Conservation (phyloP, 2,329 filamentous ascomycete genomes). For the Xylaria multiplex region DNA sequence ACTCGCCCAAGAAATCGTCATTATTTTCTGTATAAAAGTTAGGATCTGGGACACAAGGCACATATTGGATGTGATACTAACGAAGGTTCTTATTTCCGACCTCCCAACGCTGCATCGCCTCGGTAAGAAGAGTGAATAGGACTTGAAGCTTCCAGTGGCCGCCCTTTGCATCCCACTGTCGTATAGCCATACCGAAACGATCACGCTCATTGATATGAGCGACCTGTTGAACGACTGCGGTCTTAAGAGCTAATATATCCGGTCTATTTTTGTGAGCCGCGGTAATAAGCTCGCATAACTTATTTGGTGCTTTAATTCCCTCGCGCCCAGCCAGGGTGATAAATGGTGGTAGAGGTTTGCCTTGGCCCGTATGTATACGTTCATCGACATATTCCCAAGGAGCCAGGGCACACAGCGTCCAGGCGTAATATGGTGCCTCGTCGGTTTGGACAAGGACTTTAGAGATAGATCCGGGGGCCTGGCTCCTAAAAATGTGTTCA, state of each 20-base stretch:
- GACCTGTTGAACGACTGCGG: constrained; percentile 59
- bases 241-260: constrained; percentile 72
- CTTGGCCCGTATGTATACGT: constrained; percentile 52
- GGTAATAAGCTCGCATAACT: constrained; percentile 73
- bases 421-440: constrained; percentile 76
- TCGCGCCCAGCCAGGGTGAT: constrained; percentile 75
- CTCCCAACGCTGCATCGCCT: constrained; percentile 59
- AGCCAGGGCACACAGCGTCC: constrained; percentile 78
- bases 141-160: constrained; percentile 77
- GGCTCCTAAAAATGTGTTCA: constrained; percentile 58
- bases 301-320: constrained; percentile 83
- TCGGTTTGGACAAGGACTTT: constrained; percentile 67
- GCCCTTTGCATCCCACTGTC: constrained; percentile 71
- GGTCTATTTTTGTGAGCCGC: constrained; percentile 70
- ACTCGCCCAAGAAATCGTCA: constrained; percentile 57
- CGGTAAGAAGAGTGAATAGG: constrained; percentile 73
- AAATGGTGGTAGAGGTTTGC: constrained; percentile 66
- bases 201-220: constrained; percentile 65
- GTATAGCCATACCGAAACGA: constrained; percentile 77
- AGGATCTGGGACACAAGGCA: constrained; percentile 16
- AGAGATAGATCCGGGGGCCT: constrained; percentile 60
- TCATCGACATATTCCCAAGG: constrained; percentile 73
- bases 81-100: constrained; percentile 52
- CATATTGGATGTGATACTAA: constrained; percentile 47
- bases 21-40: constrained; percentile 38